A percentile compares a stretch with the other conserved stretches of the same genome.
Evolutionary conservation across 768 basidiomycete genomes (phyloP).

Genomic region (Tylopilus rubrobrunneus): DNA sequence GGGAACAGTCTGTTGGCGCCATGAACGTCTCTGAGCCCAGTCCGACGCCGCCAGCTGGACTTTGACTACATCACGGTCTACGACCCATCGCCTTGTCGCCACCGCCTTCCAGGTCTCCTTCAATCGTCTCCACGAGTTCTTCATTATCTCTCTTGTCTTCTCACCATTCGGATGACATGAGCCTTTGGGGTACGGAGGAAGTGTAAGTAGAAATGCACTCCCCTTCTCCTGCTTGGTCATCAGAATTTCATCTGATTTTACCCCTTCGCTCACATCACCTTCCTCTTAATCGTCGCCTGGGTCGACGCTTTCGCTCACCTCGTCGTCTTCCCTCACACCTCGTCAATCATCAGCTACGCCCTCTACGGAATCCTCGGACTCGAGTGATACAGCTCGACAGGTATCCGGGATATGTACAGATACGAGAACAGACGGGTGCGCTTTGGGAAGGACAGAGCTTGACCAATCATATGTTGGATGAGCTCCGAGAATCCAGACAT

Average conservation of each 20-base stretch:
- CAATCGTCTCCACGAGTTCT: conserved; percentile 36
- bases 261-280: conserved; percentile 32
- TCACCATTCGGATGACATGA: conserved; percentile 72
- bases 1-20: conserved; percentile 47
- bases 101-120: conserved; percentile 39
- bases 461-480: conserved; percentile 59
- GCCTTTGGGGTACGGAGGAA: conserved; percentile 36
- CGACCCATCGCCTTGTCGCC: conserved; percentile 39
- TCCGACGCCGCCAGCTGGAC: conserved; percentile 25
- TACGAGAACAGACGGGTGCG: conserved; percentile 56
- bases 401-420: conserved; percentile 46
- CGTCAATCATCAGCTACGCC: conserved; percentile 37
- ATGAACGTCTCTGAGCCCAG: conserved; percentile 37
- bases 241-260: conserved; percentile 25
- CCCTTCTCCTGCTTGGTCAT: conserved; percentile 36
- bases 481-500: conserved; percentile 49
- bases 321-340: conserved; percentile 31
- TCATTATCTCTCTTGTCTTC: conserved; percentile 47
- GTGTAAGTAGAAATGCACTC: conserved; percentile 17
- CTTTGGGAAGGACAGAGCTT: conserved; percentile 60
- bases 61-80: conserved; percentile 20
- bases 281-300: conserved; percentile 32
- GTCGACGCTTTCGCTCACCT: conserved; percentile 20
- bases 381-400: conserved; percentile 35
- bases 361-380: conserved; percentile 33